phyloP scores from a whole-genome alignment of 2,329 filamentous ascomycete genomes.

The Chaetomium sp. region DNA sequence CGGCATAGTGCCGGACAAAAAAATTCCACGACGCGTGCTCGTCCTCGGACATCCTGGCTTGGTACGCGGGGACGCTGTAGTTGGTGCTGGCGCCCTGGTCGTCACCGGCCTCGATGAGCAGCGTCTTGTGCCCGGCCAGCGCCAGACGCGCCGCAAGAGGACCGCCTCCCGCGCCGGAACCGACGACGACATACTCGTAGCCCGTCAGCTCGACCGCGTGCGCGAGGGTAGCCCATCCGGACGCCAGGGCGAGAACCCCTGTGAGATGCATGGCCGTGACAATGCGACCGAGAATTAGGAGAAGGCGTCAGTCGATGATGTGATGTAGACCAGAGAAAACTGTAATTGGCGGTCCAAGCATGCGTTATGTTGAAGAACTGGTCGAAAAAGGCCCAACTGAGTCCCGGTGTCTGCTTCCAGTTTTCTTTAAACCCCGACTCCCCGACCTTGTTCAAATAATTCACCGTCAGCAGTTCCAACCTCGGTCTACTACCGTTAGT shows the following conservation, averaged over 20 bases:
- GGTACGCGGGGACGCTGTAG: slow-evolving; percentile 24
- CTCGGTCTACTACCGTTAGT: no score
- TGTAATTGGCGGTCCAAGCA: no score
- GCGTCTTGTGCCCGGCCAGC: slow-evolving; percentile 51
- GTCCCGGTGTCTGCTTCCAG: no score
- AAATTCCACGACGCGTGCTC: slow-evolving; percentile 45
- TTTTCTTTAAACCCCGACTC: no score
- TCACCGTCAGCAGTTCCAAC: no score
- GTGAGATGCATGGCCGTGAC: slow-evolving; percentile 9
- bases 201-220: slow-evolving; percentile 26
- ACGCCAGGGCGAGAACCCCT: slow-evolving; percentile 11
- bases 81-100: slow-evolving; percentile 36
- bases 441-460: no score
- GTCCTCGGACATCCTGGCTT: slow-evolving; percentile 22
- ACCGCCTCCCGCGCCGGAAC: slow-evolving; percentile 53
- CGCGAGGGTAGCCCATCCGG: slow-evolving; percentile 16
- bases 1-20: slow-evolving; percentile 54
- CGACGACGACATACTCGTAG: slow-evolving; percentile 59
- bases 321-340: no score
- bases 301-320: neutral
- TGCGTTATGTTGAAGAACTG: no score
- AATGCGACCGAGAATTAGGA: neutral
- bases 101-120: slow-evolving; percentile 54
- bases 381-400: no score
- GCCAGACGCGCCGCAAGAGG: slow-evolving; percentile 54